Base-by-base conservation (phyloP, 164 flowering plant genomes). In the Chloranthus sessilifolius region DNA sequence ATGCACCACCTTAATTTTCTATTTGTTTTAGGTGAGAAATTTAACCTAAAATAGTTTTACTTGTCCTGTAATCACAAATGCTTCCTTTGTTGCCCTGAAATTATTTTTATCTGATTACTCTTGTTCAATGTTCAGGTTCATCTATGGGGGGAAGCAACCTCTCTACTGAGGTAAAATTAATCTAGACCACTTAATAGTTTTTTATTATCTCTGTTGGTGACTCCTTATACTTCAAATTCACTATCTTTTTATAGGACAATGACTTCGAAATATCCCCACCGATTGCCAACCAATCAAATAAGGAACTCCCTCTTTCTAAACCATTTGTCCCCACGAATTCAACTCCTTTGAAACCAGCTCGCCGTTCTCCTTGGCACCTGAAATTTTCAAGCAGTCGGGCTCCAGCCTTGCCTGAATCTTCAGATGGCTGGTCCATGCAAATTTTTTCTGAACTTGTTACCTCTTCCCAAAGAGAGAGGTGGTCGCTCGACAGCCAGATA, bases 391-490 rank as follows among this genome's bases (percentile, higher is more conserved):
- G 88, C 56, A 70, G 75, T 60, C 77, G 70, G 45, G 68, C 75
- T 41, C 62, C 62, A 11, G 78, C 70, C 21, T 54, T 71, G 43
- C n/a, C 83, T 28, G 83, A 85, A 20, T 82, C 90, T 44, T 83
- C 87, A 2, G 98, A 92, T 69, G 80, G 87, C 37, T 88, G 96
- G 95, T 85, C 98, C 10, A 71, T 77, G 70, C 82, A 76, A 43
- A 73, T 78, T 11, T 88, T 88, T 48, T 70, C 92, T 21, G 98
- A 91, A 67, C 85, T 83, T 26, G 76, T 85, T 61, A 80, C 88
- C 4, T 69, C 81, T 41, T 83, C 89, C 30, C 88, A 76, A 37
- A 75, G 78, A 58, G 91, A 79, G 43, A 76, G 89, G 40, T 81
- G 95, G 94, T 92, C 98, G 50, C 84, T 88, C 56, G 91, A 82